Base-by-base conservation (phyloP, 441 rosid species). In the Breynia disticha region DNA sequence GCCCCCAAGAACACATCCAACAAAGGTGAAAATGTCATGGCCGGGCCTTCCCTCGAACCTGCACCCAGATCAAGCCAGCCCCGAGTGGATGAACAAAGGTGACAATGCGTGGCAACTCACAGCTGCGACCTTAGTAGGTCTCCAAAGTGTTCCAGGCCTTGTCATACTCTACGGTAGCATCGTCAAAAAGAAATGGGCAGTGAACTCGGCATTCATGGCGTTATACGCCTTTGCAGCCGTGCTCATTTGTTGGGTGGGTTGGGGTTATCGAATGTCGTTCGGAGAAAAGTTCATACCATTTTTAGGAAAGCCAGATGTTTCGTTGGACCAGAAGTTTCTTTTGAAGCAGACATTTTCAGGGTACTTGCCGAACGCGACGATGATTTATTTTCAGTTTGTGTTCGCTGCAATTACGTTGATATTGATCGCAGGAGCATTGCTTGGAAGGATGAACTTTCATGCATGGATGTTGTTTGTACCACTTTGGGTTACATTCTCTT, bases 381-480 rank as follows among this genome's bases (percentile, higher is more conserved):
- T 79, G 78, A 72, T 69, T 14, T 79, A 64, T 51, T 78, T 78
- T 67, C 83, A 68, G 56, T 67, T 56, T 38, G 73, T 75, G 15
- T 76, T 79, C 20, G 84, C 79, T 0, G 79, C 84, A 0, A 79
- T 79, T 38, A 73, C 84, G 10, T 54, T 76, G 65, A 60, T 73
- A 39, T 61, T 79, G 59, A 76, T 79, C 3, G 76, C 73, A 0
- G 81, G 79, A 16, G 81, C 72, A 1, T 39, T 79, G 66, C 47
- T 76, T 56, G 79, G 81, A 11, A 60, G 77, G 41, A 79, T 76
- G 84, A 76, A 71, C 18, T 73, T 79, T 19, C 62, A 64, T 38
- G 84, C 84, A 0, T 79, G 84, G 84, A 79, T 79, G 77, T 10
- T 76, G 19, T 79, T 73, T 16, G 81, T 76, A 43, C 84, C 81